Evolutionary conservation across 2,329 filamentous ascomycete species (phyloP).

Genomic region (Xylariales sp.): DNA sequence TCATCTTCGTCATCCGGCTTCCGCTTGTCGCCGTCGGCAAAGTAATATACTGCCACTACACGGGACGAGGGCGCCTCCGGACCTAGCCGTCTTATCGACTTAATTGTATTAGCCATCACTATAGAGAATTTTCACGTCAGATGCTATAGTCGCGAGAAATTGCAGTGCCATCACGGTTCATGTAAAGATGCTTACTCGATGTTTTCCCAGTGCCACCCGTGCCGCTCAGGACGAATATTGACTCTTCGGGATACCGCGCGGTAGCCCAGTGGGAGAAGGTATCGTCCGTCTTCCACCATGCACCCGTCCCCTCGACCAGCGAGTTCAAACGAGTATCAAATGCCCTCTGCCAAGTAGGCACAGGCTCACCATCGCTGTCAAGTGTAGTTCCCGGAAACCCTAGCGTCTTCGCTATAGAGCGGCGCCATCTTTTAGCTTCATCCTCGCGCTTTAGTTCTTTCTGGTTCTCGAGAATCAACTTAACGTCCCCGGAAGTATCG

Average conservation of each 20-base stretch:
- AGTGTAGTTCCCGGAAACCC: slow-evolving; percentile 47
- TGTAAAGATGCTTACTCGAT: slow-evolving; percentile 39
- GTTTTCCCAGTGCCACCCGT: slow-evolving; percentile 50
- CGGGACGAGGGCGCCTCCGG: slow-evolving; percentile 43
- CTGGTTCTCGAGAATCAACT: slow-evolving; percentile 47
- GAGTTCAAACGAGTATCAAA: slow-evolving; percentile 48
- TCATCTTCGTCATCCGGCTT: slow-evolving; percentile 47
- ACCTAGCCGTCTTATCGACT: slow-evolving; percentile 43
- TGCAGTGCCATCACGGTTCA: no score
- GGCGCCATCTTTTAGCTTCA: slow-evolving; percentile 49
- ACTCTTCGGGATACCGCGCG: slow-evolving; percentile 38
- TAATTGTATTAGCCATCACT: slow-evolving; percentile 49
- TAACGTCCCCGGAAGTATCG: slow-evolving; percentile 48
- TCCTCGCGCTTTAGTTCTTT: slow-evolving; percentile 49
- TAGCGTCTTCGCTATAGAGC: slow-evolving; percentile 45
- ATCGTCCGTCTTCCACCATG: slow-evolving; percentile 44
- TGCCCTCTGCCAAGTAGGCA: slow-evolving; percentile 47
- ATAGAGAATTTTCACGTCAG: slow-evolving; percentile 4
- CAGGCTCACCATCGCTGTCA: slow-evolving; percentile 47
- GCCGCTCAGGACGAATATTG: slow-evolving; percentile 47
- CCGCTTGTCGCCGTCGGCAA: slow-evolving; percentile 47
- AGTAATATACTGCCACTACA: slow-evolving; percentile 47
- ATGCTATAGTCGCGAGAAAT: neutral
- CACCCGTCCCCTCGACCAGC: slow-evolving; percentile 48
- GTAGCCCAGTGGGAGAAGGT: slow-evolving; percentile 44